Conservation (phyloP, 2,329 filamentous ascomycete species). For the Penicillium sp. region DNA sequence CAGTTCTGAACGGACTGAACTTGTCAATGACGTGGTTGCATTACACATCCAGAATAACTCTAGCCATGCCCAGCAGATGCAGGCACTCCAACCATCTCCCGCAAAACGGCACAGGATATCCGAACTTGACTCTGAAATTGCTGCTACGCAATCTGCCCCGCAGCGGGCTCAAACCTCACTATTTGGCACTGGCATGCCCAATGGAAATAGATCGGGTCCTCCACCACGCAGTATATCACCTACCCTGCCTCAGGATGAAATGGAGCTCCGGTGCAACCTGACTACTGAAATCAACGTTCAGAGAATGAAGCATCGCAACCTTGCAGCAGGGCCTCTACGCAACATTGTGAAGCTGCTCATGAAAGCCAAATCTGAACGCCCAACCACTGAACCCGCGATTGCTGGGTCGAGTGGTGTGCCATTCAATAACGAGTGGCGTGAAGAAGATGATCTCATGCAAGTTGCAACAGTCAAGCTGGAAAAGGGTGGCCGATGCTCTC, state of each 20-base stretch:
- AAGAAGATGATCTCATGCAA: constrained; percentile 1
- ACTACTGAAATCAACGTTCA: constrained; percentile 1
- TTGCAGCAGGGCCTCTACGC: background rate
- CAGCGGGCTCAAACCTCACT: background rate
- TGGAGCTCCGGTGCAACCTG: background rate
- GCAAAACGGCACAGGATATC: background rate
- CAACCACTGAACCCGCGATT: background rate
- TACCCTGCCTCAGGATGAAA: background rate
- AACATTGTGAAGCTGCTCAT: background rate
- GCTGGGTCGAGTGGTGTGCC: too few species aligned
- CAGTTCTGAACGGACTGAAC: background rate
- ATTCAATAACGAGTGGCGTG: background rate
- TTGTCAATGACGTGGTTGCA: background rate
- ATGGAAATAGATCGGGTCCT: background rate
- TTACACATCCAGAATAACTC: background rate
- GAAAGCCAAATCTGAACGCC: background rate
- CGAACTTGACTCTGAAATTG: background rate
- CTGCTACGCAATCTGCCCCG: background rate
- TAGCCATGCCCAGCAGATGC: background rate
- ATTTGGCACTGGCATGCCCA: too few species aligned
- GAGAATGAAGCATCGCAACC: background rate
- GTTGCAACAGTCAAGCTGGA: background rate
- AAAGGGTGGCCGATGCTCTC: background rate
- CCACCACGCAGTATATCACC: background rate
- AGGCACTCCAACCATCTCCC: background rate